These are phyloP conservation scores for Plantago major DNA, from an alignment of 257 asterid species.

Conservation along the genomic window DNA sequence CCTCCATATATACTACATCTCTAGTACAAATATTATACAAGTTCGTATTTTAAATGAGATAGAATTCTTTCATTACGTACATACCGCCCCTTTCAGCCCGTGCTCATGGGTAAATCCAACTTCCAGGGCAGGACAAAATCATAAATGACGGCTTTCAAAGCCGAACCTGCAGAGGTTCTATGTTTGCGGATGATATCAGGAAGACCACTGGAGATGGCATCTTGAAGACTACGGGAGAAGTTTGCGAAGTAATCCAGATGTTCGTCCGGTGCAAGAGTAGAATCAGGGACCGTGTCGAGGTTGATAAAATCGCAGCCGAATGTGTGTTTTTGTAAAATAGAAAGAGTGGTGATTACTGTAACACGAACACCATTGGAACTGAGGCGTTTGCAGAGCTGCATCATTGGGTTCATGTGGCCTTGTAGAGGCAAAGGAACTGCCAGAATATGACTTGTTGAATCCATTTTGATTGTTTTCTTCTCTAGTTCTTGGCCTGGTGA, in stretches of 20 bases:
- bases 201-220: slow-evolving; percentile 25
- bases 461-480: slow-evolving; percentile 4
- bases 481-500: too few species aligned
- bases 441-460: slow-evolving; percentile 20
- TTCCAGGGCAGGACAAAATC: slow-evolving; percentile 34
- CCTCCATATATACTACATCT: too few species aligned
- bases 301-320: slow-evolving; percentile 1
- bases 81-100: slow-evolving; percentile 37
- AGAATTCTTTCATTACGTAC: too few species aligned
- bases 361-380: slow-evolving; percentile 24
- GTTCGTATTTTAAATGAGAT: too few species aligned
- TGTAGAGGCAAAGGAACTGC: slow-evolving; percentile 36
- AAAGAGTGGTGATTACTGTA: slow-evolving; percentile 25
- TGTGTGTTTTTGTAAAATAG: slow-evolving; percentile 8
- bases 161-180: background rate
- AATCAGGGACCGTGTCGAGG: slow-evolving; percentile 32
- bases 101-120: slow-evolving; percentile 28
- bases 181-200: slow-evolving; percentile 18
- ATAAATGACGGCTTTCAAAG: slow-evolving; percentile 22
- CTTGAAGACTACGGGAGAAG: slow-evolving; percentile 5
- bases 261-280: slow-evolving; percentile 6
- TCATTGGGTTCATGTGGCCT: slow-evolving; percentile 41
- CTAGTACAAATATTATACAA: too few species aligned
- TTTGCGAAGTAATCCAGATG: slow-evolving; percentile 10
- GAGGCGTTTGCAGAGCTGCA: slow-evolving; percentile 38